Evolutionary conservation across 306 rosid genomes (phyloP), one percentile per base, ranked within the genome.

Genomic region (Arachis stenosperma): DNA sequence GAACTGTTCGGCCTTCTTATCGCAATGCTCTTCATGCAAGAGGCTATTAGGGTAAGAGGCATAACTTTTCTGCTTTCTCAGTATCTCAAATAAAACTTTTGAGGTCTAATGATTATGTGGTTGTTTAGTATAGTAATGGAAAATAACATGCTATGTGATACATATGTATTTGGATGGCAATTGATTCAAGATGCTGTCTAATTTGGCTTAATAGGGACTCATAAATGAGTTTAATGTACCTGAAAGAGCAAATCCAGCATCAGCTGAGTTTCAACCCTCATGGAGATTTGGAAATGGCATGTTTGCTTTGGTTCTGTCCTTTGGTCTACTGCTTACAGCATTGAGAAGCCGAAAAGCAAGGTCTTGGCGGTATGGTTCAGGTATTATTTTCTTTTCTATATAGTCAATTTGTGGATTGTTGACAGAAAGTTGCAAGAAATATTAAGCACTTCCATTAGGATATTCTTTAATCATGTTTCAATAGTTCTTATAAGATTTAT

Each of bases 211-310:
- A 36, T 79, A 90, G 97, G 97, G 97, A 76, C 85, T 88, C 36
- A 65, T 85, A 56, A 67, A 80, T 41, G 97, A 90, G 68, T 90
- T 90, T 82, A 67, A 54, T 48, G 56, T 83, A 65, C 97, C 93
- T n/a, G 82, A 85, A 78, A 84, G 93, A 75, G 74, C 81, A 78
- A 69, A 81, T 71, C 83, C 79, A 65, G 75, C 76, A 40, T 76
- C 82, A 65, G 59, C 81, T 36, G 89, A 88, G 78, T 88, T 86
- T 79, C 92, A 90, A 73, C 78, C 88, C 70, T 76, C 93, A 6
- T 90, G 97, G 97, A 90, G 93, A 82, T 90, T 90, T 64, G 91
- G 89, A 75, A 88, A 90, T 75, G 97, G 97, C 76, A 84, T 90
- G 92, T 88, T 88, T 88, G 88, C 96, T 73, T 74, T 90, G 83